Percentiles rank a stretch among this genome's conserved stretches.
Conservation (phyloP, 2,329 filamentous ascomycete genomes). For the Pseudogymnoascus sp. region DNA sequence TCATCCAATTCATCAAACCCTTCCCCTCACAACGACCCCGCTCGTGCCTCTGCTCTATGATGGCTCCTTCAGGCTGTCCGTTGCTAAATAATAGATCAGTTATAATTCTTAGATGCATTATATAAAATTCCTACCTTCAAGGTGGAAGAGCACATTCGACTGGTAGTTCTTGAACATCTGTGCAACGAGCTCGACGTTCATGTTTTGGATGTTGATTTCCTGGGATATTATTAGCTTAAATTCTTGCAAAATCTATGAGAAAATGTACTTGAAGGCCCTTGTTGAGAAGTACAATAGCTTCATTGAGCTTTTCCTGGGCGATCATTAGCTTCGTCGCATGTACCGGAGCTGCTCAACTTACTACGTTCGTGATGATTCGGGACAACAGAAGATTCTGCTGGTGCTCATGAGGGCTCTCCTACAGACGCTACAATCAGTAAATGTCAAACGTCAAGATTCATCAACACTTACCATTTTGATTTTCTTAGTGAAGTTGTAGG, state of each 20-base stretch:
- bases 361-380: slow-evolving; percentile 94
- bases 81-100: slow-evolving; percentile 45
- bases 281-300: slow-evolving; percentile 86
- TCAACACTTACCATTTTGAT: slow-evolving; percentile 14
- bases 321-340: slow-evolving; percentile 10
- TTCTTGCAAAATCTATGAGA: not conserved
- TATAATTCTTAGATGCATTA: slow-evolving; percentile 9
- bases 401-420: slow-evolving; percentile 96
- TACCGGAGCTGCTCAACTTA: slow-evolving; percentile 39
- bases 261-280: slow-evolving; percentile 68
- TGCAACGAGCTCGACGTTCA: slow-evolving; percentile 95
- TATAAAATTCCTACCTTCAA: slow-evolving; percentile 62
- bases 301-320: slow-evolving; percentile 86
- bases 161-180: slow-evolving; percentile 99
- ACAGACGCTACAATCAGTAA: not conserved
- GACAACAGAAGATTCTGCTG: slow-evolving; percentile 90
- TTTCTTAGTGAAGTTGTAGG: not conserved
- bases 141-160: slow-evolving; percentile 91
- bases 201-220: slow-evolving; percentile 98
- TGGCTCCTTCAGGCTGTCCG: slow-evolving; percentile 74
- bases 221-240: slow-evolving; percentile 29
- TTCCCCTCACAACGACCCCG: not conserved
- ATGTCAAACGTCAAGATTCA: not conserved
- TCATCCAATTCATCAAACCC: slow-evolving; percentile 1
- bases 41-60: slow-evolving; percentile 34